These are phyloP conservation scores for Rhodamnia argentea DNA, from an alignment of 345 rosid genomes.

Conservation along the genomic window DNA sequence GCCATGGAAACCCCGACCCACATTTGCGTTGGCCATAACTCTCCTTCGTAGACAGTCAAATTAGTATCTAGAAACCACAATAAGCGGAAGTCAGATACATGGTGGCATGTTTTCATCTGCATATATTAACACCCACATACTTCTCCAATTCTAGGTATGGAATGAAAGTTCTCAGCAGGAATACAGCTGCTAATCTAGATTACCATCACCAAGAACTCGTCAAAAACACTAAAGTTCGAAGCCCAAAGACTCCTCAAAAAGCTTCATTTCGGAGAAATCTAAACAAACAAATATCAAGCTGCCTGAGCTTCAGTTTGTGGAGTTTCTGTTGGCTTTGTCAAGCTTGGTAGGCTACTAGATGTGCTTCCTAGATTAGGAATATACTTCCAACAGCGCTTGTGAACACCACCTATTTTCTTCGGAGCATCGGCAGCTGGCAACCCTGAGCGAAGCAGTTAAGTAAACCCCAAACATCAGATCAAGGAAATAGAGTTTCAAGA, in stretches of 20 bases:
- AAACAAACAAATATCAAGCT: slow-evolving; percentile 28
- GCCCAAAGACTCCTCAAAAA: neutral
- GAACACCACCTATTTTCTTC: slow-evolving; percentile 88
- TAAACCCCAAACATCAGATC: neutral
- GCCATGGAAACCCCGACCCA: neutral
- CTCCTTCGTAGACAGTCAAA: neutral
- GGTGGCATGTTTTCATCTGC: neutral
- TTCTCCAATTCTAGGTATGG: neutral
- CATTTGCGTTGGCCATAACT: neutral
- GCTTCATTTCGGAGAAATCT: neutral
- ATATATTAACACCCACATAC: neutral
- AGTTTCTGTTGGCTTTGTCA: slow-evolving; percentile 22
- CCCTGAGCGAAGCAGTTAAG: slow-evolving; percentile 28
- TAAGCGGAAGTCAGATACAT: neutral
- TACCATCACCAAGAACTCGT: neutral
- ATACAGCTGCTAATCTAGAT: neutral
- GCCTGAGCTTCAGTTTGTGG: slow-evolving; percentile 29
- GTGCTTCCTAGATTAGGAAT: slow-evolving; percentile 41
- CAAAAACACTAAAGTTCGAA: too few relatives aligned
- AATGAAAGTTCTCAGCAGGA: neutral
- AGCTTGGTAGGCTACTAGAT: slow-evolving; percentile 6
- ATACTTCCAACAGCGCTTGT: slow-evolving; percentile 90
- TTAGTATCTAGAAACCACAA: neutral
- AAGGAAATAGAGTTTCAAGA: neutral
- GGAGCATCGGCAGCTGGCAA: slow-evolving; percentile 58